Conservation (phyloP, 176 grass and related monocot species). For the Triticum dicoccoides region DNA sequence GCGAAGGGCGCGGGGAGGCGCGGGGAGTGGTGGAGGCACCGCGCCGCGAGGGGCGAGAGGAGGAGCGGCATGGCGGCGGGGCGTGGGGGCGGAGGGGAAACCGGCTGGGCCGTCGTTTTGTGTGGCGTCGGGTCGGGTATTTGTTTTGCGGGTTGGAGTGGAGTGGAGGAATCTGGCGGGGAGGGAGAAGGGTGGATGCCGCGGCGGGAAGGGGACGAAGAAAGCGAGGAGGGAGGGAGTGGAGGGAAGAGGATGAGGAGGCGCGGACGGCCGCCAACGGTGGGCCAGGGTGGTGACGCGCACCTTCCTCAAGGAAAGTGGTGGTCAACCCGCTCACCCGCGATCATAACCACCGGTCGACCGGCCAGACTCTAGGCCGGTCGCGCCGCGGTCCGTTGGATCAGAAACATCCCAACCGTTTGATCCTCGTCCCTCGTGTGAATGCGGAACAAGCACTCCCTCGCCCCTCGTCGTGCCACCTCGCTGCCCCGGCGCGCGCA, state of each 20-base stretch:
- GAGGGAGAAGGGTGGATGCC: conserved; percentile 21
- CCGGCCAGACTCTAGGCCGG: too few relatives aligned
- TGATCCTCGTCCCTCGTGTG: too few relatives aligned
- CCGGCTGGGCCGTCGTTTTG: background rate
- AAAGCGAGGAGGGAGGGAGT: background rate
- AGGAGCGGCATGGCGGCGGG: conserved; percentile 6
- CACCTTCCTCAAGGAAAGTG: background rate
- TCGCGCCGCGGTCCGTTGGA: too few relatives aligned
- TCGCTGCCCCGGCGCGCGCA: too few relatives aligned
- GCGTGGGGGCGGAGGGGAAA: background rate
- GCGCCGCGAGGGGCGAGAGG: background rate
- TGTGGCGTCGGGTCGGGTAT: background rate
- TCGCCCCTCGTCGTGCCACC: too few relatives aligned
- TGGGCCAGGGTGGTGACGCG: background rate
- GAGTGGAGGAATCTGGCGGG: conserved; percentile 22
- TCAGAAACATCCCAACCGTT: too few relatives aligned
- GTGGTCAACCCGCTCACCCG: too few relatives aligned
- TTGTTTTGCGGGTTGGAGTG: background rate
- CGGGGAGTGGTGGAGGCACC: background rate
- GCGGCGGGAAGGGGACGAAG: conserved; percentile 23
- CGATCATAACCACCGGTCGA: too few relatives aligned
- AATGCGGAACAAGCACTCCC: too few relatives aligned
- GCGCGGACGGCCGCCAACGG: too few relatives aligned
- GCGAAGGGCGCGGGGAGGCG: background rate
- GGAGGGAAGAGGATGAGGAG: background rate